phyloP scores from a whole-genome alignment of 139 green algal species.

The Chlorella ohadii region DNA sequence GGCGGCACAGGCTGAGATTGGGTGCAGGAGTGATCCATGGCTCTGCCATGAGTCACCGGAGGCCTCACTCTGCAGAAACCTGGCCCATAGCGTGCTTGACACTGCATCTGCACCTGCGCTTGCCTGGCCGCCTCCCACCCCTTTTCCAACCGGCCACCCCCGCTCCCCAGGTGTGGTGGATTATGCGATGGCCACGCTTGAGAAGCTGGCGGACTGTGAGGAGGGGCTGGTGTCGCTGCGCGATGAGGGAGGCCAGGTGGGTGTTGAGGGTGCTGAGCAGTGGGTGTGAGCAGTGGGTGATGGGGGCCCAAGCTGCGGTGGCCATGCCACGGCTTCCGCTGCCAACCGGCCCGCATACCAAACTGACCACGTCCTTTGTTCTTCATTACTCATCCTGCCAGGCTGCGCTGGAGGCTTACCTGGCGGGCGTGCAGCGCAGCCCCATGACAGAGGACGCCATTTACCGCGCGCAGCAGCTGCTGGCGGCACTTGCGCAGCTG shows the following conservation, averaged over 20 bases:
- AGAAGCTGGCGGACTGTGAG: neutral
- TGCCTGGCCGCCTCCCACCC: neutral
- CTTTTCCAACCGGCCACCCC: neutral
- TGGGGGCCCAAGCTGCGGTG: too few relatives aligned
- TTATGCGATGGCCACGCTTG: neutral
- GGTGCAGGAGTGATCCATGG: too few relatives aligned
- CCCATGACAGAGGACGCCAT: constrained; percentile 3
- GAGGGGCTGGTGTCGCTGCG: constrained; percentile 5
- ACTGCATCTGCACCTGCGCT: neutral
- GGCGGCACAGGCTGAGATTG: neutral
- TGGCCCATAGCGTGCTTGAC: too few relatives aligned
- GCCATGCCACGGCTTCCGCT: too few relatives aligned
- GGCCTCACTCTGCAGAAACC: too few relatives aligned
- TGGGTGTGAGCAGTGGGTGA: too few relatives aligned
- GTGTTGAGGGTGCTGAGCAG: too few relatives aligned
- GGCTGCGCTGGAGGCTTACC: neutral
- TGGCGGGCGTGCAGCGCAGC: neutral
- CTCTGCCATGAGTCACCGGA: too few relatives aligned
- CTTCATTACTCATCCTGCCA: too few relatives aligned
- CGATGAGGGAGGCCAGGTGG: neutral
- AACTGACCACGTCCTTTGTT: too few relatives aligned
- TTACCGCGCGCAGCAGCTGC: constrained; percentile 2
- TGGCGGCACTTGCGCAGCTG: neutral
- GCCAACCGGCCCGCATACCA: too few relatives aligned
- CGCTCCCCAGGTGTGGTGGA: neutral